Conservation (phyloP, 2,329 filamentous ascomycete species). For the Tolypocladium amazonense region DNA sequence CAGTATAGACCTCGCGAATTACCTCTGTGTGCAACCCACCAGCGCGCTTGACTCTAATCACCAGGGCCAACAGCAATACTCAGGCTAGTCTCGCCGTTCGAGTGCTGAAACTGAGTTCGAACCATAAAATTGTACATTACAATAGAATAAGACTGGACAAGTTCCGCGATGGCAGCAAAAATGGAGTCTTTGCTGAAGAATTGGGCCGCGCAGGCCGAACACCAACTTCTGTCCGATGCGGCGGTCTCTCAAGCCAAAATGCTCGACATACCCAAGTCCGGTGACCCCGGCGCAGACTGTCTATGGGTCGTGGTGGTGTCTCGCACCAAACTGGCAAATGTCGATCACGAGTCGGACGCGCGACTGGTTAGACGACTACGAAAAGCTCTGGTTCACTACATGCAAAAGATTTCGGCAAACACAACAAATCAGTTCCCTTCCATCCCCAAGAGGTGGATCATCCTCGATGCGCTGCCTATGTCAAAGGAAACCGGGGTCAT, state of each 20-base stretch:
- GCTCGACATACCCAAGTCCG: neutral
- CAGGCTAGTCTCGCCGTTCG: neutral
- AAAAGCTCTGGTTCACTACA: neutral
- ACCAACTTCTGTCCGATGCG: neutral
- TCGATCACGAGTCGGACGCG: neutral
- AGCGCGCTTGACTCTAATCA: neutral
- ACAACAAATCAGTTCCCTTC: neutral
- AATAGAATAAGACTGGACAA: neutral
- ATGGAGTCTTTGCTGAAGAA: neutral
- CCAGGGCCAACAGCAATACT: neutral
- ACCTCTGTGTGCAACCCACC: neutral
- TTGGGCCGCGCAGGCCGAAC: neutral
- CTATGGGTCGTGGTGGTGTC: neutral
- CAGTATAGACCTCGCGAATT: neutral
- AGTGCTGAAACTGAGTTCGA: neutral
- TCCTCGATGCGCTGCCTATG: neutral
- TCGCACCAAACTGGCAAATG: neutral
- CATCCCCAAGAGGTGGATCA: neutral
- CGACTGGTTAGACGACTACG: neutral
- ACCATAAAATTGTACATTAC: neutral
- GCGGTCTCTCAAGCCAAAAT: neutral
- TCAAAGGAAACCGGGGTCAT: neutral
- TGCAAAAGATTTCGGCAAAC: neutral
- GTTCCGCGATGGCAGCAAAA: neutral
- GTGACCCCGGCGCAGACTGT: neutral